A percentile compares a stretch with the other conserved stretches of the same genome.
phyloP scores from a whole-genome alignment of 2,329 filamentous ascomycete species.

The Cyphellophora attinorum region DNA sequence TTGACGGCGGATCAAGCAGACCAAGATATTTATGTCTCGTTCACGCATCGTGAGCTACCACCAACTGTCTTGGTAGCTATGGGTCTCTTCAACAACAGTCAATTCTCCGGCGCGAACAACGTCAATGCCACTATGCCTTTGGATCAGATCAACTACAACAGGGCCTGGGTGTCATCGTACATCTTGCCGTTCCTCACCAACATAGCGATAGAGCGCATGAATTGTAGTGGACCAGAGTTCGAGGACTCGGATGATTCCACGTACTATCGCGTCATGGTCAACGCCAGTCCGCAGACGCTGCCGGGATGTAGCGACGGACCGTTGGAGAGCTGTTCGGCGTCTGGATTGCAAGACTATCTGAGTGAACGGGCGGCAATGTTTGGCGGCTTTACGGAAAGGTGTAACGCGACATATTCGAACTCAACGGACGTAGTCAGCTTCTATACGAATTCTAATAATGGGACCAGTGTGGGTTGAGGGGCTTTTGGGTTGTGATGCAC shows the following conservation, averaged over 20 bases:
- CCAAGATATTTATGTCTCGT: conserved; percentile 57
- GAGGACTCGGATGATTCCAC: conserved; percentile 33
- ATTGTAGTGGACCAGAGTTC: conserved; percentile 48
- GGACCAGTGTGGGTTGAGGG: conserved; percentile 7
- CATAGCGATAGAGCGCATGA: conserved; percentile 55
- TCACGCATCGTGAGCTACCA: conserved; percentile 60
- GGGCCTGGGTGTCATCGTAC: conserved; percentile 54
- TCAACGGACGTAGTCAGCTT: conserved; percentile 11
- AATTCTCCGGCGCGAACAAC: conserved; percentile 40
- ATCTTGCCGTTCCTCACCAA: conserved; percentile 58
- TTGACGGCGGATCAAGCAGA: conserved; percentile 31
- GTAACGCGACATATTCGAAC: conserved; percentile 8
- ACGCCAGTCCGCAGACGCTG: conserved; percentile 40
- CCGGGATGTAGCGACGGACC: conserved; percentile 41
- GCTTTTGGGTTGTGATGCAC: background rate
- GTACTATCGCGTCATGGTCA: conserved; percentile 43
- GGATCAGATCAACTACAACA: conserved; percentile 51
- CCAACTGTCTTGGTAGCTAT: conserved; percentile 58
- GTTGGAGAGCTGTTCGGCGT: conserved; percentile 37
- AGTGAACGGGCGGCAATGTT: conserved; percentile 8
- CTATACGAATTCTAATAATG: conserved; percentile 7
- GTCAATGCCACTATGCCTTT: conserved; percentile 58
- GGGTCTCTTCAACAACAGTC: conserved; percentile 61
- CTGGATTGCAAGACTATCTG: conserved; percentile 7
- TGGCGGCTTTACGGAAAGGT: conserved; percentile 8